These are phyloP conservation scores for Tanacetum coccineum DNA, from an alignment of 129 eudicot genomes.

Conservation along the genomic window DNA sequence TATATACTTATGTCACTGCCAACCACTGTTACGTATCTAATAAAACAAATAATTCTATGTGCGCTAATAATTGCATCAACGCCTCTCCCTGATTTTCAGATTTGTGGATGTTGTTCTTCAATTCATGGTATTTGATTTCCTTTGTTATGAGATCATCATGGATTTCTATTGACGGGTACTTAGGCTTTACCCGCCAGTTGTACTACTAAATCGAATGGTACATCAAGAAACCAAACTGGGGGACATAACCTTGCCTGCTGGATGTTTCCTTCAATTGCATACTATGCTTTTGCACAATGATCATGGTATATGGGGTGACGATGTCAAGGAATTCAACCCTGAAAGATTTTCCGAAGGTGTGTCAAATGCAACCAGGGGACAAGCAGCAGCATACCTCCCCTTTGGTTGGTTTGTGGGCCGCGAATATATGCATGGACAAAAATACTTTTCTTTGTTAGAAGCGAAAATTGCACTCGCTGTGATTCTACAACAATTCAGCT, in stretches of 20 bases:
- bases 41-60: too few species aligned
- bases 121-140: background rate
- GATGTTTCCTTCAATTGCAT: conserved; percentile 18
- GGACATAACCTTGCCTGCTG: conserved; percentile 21
- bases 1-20: background rate
- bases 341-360: conserved; percentile 34
- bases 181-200: conserved; percentile 15
- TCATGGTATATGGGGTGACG: conserved; percentile 29
- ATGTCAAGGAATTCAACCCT: conserved; percentile 30
- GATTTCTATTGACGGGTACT: conserved; percentile 31
- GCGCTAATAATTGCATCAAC: background rate
- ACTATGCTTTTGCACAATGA: conserved; percentile 22
- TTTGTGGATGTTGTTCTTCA: background rate
- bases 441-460: conserved; percentile 54
- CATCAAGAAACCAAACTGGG: conserved; percentile 31
- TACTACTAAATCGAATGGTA: background rate
- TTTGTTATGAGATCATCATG: conserved; percentile 16
- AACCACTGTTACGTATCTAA: too few species aligned
- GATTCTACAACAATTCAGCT: conserved; percentile 51
- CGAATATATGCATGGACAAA: conserved; percentile 65
- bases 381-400: conserved; percentile 36
- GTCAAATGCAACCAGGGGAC: conserved; percentile 28
- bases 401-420: conserved; percentile 79
- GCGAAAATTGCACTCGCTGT: conserved; percentile 57
- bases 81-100: background rate